Conservation (phyloP, 768 basidiomycete genomes). For the Gymnopilus dilepis region DNA sequence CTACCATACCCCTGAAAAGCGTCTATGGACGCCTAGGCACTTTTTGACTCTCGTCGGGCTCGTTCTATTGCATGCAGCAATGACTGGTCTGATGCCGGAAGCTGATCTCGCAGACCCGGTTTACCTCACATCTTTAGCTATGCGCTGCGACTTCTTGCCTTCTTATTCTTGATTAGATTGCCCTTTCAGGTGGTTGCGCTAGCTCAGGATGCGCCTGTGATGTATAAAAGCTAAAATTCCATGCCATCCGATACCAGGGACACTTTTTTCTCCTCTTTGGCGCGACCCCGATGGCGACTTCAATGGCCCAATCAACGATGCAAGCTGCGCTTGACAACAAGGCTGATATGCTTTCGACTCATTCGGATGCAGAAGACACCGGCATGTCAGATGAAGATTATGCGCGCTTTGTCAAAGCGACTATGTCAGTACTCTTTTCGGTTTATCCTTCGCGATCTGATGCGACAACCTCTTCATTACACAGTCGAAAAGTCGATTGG, state of each 20-base stretch:
- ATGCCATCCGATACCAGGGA: too few relatives aligned
- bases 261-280: not conserved
- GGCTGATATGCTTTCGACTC: conserved; percentile 3
- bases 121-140: not conserved
- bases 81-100: not conserved
- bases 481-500: conserved; percentile 45
- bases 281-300: not conserved
- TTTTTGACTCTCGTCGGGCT: not conserved
- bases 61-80: not conserved
- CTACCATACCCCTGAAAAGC: not conserved
- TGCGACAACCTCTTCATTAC: not conserved
- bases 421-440: conserved; percentile 4
- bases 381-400: conserved; percentile 16
- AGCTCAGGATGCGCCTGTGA: not conserved
- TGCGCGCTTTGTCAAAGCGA: conserved; percentile 2
- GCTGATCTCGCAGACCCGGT: not conserved
- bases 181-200: not conserved
- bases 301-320: conserved; percentile 1
- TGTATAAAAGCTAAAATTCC: conserved; percentile 2
- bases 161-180: conserved; percentile 1
- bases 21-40: not conserved
- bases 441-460: not conserved
- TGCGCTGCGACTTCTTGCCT: not conserved
- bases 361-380: conserved; percentile 4
- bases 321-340: conserved; percentile 7